Base-by-base conservation (phyloP, 2,329 filamentous ascomycete species). In the Monascus ruber region DNA sequence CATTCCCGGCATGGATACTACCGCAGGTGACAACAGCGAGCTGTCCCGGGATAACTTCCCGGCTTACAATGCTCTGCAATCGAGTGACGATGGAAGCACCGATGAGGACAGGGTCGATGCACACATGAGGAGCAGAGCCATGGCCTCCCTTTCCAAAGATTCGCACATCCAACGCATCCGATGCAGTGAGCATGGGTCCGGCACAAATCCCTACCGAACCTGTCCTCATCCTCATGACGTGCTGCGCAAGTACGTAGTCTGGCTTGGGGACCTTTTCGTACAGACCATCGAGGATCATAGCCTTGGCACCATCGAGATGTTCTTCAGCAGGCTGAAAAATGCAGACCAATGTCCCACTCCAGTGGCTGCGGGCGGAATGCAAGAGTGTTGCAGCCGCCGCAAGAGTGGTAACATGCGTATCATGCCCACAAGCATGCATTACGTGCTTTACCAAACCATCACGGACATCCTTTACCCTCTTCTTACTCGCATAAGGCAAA, bases 351-450 rank as follows among this genome's bases (percentile, higher is more conserved):
- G 76, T 81, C 0, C 79, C 79, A 1, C 49, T 56, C 79, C 79
- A 83, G 5, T 50, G 25, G 0, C 64, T 50, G 9, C 58, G 60
- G 0, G 62, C 56, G 0, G 54, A 51, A 9, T 66, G 48, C 2
- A 83, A 56, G 1, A 70, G 60, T 17, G 71, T 63, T 0, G 74
- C 69, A 0, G 73, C 71, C 0, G 70, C 79, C 1, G 83, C 63
- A 3, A 82, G 61, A 27, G 64, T 62, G 0, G 74, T 68, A 25
- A 81, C 73, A 51, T 83, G 78, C 63, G 79, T 74, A 47, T 81
- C 77, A 49, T 83, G 79, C 0, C 79, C 79, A 53, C 78, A 83
- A 24, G 77, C 78, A 55, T 83, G 79, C 78, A 83, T 82, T 0
- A 79, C 72, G 0, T 73, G 71, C 38, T 70, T 70, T 39, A 66